Evolutionary conservation across 2,329 filamentous ascomycete species (phyloP), one percentile per base, ranked within the genome.

Genomic region (Penicillium oxalicum): DNA sequence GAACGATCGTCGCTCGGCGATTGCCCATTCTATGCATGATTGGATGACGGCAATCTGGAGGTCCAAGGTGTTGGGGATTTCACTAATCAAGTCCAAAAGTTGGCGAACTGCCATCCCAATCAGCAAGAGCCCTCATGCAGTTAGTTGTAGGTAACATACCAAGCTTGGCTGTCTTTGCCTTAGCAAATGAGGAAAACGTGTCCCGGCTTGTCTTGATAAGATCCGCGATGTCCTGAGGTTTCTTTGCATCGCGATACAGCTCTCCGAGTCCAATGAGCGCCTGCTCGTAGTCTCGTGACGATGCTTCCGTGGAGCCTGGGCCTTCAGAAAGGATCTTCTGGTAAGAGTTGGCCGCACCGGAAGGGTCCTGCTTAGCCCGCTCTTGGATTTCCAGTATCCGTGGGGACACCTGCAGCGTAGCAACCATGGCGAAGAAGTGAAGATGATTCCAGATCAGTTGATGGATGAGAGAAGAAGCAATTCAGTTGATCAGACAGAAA

Each of bases 11-110:
- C 91, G 87, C 76, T 97, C 90, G 45, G 88, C 87, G 47, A 91
- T 88, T 42, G 93, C 93, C 93, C 93, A 98, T 75, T 97, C 91
- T 83, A 98, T 98, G 77, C 90, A 97, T 74, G 93, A 95, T 74
- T 95, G 95, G 65, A 93, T 98, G 63, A 96, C 89, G 69, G 84
- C 77, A 70, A 95, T 90, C 76, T 98, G 93, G 67, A 86, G 88
- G 69, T 98, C 93, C 76, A 87, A 87, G 61, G 89, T 93, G 74
- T 96, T 87, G 64, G 94, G 93, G 62, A 97, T 96, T 64, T 87
- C 82, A 63, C 87, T 83, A 78, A 97, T 93, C 70, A 96, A 84
- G 71, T 98, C 93, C 70, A 98, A 87, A 26, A 98, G 83, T 74
- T 96, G 90, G 61, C 93, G 91, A 61, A 98, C 93, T 96, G 54